Evolutionary conservation across 768 basidiomycete species (phyloP).

Genomic region (Suillus cothurnatus): DNA sequence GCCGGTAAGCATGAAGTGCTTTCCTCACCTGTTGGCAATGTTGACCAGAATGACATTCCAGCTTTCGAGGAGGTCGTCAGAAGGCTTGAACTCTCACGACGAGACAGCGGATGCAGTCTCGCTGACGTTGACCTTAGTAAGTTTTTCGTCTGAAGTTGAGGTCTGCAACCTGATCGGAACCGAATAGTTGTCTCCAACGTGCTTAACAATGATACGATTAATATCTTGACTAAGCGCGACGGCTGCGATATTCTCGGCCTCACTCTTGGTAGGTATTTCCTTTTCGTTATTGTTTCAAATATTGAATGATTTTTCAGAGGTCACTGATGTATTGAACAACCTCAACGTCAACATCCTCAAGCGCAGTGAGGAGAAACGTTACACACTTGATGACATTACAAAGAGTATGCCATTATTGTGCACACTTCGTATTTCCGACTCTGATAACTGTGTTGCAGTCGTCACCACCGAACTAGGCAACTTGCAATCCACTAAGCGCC

Average conservation of each 20-base stretch:
- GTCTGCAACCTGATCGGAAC: background rate
- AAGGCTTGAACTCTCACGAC: background rate
- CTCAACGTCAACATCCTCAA: background rate
- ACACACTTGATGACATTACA: background rate
- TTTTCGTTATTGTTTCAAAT: background rate
- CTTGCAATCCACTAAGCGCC: no score
- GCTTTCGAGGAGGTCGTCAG: background rate
- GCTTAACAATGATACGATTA: background rate
- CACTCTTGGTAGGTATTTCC: no score
- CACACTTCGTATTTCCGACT: background rate
- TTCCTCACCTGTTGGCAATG: fast-evolving
- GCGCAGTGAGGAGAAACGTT: background rate
- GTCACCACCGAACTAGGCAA: fast-evolving
- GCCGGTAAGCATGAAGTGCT: background rate
- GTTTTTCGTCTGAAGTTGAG: fast-evolving
- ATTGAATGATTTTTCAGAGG: background rate
- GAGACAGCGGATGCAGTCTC: background rate
- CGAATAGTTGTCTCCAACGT: background rate
- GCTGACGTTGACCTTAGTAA: background rate
- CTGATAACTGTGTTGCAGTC: background rate
- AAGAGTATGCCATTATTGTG: background rate
- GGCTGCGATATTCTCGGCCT: background rate
- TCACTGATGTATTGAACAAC: background rate
- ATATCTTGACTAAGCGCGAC: background rate
- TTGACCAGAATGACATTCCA: background rate